These are phyloP conservation scores for Diplodia sapinea DNA, from an alignment of 2,329 filamentous ascomycete species.

Conservation along the genomic window DNA sequence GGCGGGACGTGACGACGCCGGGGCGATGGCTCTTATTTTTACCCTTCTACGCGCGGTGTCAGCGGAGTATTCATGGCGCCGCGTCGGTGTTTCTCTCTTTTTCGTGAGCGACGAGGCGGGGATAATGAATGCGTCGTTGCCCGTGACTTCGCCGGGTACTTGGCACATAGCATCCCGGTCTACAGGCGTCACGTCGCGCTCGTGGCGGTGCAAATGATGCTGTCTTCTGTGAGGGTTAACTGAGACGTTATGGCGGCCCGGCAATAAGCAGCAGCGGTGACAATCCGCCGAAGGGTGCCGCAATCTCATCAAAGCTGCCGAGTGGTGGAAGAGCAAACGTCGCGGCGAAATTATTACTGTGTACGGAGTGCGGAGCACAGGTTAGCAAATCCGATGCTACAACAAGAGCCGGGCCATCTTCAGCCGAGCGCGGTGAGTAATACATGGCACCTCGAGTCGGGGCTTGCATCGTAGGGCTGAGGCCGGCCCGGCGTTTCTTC, in stretches of 20 bases:
- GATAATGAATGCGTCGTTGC: neutral
- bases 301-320: neutral
- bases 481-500: neutral
- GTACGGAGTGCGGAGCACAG: neutral
- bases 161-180: neutral
- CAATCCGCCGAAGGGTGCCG: neutral
- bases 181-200: neutral
- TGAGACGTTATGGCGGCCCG: neutral
- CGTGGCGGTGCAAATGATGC: neutral
- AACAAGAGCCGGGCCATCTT: neutral
- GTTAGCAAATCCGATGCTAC: neutral
- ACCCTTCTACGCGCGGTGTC: neutral
- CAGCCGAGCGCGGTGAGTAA: neutral
- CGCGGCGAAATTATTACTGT: neutral
- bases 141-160: neutral
- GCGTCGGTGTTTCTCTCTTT: neutral
- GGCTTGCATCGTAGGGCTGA: slow-evolving; percentile 10
- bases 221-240: neutral
- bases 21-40: neutral
- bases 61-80: slow-evolving; percentile 1
- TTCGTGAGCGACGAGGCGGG: neutral
- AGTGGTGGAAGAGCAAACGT: neutral
- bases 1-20: neutral
- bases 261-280: neutral
- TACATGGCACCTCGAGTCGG: neutral